phyloP scores from a whole-genome alignment of 2,329 filamentous ascomycete species.

The Ceratocystis albifundus region DNA sequence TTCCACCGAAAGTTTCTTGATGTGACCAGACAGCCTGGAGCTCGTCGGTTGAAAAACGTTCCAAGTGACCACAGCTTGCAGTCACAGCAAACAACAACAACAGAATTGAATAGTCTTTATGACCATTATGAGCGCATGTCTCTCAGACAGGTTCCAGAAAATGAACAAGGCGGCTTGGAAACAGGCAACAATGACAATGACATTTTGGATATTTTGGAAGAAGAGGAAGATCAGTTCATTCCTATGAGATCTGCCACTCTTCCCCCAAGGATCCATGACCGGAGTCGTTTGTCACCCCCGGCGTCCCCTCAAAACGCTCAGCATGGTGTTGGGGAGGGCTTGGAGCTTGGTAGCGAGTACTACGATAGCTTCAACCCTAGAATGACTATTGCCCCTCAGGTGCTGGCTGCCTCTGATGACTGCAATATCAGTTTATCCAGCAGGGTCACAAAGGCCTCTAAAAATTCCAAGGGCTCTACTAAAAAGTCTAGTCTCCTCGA shows the following conservation, averaged over 20 bases:
- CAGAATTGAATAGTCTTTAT: conserved; percentile 42
- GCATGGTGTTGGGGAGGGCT: conserved; percentile 2
- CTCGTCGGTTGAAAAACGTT: conserved; percentile 14
- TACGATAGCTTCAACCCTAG: conserved; percentile 18
- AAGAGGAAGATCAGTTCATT: conserved; percentile 18
- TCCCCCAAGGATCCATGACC: neutral
- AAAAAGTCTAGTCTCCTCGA: conserved; percentile 37
- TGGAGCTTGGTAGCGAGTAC: conserved; percentile 10
- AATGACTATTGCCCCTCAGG: conserved; percentile 11
- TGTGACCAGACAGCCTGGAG: conserved; percentile 8
- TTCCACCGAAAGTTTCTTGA: conserved; percentile 21
- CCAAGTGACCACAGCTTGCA: conserved; percentile 18
- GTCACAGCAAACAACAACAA: conserved; percentile 26
- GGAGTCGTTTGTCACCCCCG: conserved; percentile 13
- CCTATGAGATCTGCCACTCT: conserved; percentile 11
- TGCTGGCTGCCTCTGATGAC: conserved; percentile 27
- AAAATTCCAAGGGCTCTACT: conserved; percentile 39
- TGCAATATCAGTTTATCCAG: conserved; percentile 44
- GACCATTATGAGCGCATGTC: conserved; percentile 49
- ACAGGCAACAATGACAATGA: conserved; percentile 17
- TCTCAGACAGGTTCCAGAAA: conserved; percentile 34
- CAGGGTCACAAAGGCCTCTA: conserved; percentile 44
- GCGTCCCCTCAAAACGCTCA: conserved; percentile 24
- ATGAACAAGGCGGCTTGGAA: conserved; percentile 25
- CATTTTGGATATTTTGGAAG: conserved; percentile 15